Conservation (phyloP, 228 moss, liverwort and hornwort species). For the Sphagnum magellanicum region DNA sequence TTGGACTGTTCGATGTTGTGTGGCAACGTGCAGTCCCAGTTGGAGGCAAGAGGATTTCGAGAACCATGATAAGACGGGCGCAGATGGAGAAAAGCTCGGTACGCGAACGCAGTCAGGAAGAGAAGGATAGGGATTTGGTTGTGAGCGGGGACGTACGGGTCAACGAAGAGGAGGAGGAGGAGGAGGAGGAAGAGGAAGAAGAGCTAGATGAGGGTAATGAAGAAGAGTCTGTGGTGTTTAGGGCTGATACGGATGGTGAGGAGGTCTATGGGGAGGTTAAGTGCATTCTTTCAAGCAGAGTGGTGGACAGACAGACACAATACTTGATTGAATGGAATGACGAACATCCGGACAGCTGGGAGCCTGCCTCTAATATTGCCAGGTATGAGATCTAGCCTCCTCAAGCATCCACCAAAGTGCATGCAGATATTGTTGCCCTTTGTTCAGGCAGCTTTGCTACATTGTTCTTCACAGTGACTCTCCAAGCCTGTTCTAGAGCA, state of each 20-base stretch:
- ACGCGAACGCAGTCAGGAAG: constrained; percentile 44
- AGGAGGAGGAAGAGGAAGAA: constrained; percentile 16
- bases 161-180: neutral
- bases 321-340: constrained; percentile 96
- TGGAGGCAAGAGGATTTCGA: too few relatives aligned
- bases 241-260: constrained; percentile 5
- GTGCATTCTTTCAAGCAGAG: constrained; percentile 72
- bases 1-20: too few relatives aligned
- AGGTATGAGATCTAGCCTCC: constrained; percentile 13
- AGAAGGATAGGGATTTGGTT: constrained; percentile 46
- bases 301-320: constrained; percentile 60
- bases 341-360: constrained; percentile 91
- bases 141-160: constrained; percentile 2
- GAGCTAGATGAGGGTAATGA: constrained; percentile 1
- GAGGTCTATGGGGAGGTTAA: constrained; percentile 78
- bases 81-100: constrained; percentile 48
- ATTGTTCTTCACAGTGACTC: too few relatives aligned
- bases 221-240: constrained; percentile 6
- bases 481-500: too few relatives aligned
- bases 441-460: too few relatives aligned
- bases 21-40: too few relatives aligned
- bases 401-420: too few relatives aligned
- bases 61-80: neutral
- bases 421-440: too few relatives aligned
- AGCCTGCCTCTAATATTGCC: constrained; percentile 80